These are phyloP conservation scores for Saturnispora kantuleensis DNA, from an alignment of 805 yeast genomes.

Conservation along the genomic window DNA sequence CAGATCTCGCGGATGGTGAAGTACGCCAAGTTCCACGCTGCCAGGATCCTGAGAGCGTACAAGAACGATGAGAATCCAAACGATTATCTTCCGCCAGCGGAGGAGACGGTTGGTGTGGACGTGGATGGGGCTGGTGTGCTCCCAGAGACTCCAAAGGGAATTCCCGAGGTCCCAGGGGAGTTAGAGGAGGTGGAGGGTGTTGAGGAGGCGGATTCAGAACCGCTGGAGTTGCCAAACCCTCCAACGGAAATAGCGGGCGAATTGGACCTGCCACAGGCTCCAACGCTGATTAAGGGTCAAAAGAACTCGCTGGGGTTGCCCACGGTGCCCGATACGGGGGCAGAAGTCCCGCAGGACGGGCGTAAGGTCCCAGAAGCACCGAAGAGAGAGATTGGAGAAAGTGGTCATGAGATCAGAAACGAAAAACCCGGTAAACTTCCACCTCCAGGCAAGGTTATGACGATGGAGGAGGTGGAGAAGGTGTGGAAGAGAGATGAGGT, in stretches of 20 bases:
- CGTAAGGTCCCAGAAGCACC: neutral
- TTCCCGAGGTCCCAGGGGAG: constrained; percentile 1
- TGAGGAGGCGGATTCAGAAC: neutral
- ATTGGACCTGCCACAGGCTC: constrained; percentile 21
- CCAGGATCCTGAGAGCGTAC: constrained; percentile 42
- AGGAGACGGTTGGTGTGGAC: constrained; percentile 13
- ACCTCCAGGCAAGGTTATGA: neutral
- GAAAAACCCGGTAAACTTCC: too few relatives aligned
- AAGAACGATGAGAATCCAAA: constrained; percentile 49
- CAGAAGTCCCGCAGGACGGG: neutral
- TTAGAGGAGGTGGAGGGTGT: too few relatives aligned
- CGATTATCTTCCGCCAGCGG: constrained; percentile 36
- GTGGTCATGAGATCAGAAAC: neutral
- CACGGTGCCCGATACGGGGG: constrained; percentile 14
- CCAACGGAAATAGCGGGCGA: constrained; percentile 19
- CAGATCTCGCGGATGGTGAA: constrained; percentile 33
- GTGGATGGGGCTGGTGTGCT: neutral
- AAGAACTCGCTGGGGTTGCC: constrained; percentile 24
- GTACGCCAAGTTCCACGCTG: constrained; percentile 55
- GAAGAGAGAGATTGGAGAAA: constrained; percentile 3
- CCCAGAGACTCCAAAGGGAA: constrained; percentile 13
- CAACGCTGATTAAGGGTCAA: constrained; percentile 25
- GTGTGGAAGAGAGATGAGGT: constrained; percentile 47
- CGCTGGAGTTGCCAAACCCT: constrained; percentile 10
- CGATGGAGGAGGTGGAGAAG: constrained; percentile 33